A percentile compares a stretch with the other conserved stretches of the same genome.
phyloP scores from a whole-genome alignment of 805 yeast genomes.

The Kodamaea kaohsiungensis region DNA sequence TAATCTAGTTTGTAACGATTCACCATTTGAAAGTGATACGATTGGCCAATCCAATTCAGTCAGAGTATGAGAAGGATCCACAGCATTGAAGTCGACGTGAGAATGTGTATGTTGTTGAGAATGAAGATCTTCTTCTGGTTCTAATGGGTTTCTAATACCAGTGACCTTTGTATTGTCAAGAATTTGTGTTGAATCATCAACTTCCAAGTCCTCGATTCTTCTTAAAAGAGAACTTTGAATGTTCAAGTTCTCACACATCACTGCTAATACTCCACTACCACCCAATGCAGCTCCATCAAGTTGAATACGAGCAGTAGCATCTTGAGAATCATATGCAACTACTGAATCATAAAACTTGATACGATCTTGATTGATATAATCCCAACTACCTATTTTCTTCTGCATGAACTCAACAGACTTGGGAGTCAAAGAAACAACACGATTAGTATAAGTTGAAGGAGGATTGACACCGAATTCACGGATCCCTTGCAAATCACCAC shows the following conservation, averaged over 20 bases:
- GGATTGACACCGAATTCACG: constrained; percentile 46
- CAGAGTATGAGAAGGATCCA: constrained; percentile 19
- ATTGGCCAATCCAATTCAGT: constrained; percentile 68
- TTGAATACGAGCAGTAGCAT: constrained; percentile 61
- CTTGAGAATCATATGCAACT: constrained; percentile 81
- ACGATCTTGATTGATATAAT: constrained; percentile 65
- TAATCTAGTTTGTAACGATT: constrained; percentile 63
- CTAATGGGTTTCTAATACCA: constrained; percentile 38
- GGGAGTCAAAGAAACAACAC: constrained; percentile 87
- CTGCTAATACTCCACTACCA: constrained; percentile 45
- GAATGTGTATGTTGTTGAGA: constrained; percentile 3
- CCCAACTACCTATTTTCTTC: constrained; percentile 72
- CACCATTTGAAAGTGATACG: constrained; percentile 67
- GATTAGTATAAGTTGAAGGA: constrained; percentile 62
- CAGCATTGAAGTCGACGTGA: constrained; percentile 20
- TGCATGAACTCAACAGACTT: constrained; percentile 66
- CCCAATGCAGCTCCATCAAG: constrained; percentile 61
- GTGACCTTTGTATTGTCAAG: constrained; percentile 69
- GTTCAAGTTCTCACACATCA: constrained; percentile 87
- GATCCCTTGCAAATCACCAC: constrained; percentile 56
- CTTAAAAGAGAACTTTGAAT: constrained; percentile 72
- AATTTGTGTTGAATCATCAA: constrained; percentile 35
- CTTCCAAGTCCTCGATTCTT: constrained; percentile 38
- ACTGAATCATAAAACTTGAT: constrained; percentile 78
- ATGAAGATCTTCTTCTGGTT: constrained; percentile 7